Conservation (phyloP, 2,329 filamentous ascomycete species). For the Fusarium sp. region DNA sequence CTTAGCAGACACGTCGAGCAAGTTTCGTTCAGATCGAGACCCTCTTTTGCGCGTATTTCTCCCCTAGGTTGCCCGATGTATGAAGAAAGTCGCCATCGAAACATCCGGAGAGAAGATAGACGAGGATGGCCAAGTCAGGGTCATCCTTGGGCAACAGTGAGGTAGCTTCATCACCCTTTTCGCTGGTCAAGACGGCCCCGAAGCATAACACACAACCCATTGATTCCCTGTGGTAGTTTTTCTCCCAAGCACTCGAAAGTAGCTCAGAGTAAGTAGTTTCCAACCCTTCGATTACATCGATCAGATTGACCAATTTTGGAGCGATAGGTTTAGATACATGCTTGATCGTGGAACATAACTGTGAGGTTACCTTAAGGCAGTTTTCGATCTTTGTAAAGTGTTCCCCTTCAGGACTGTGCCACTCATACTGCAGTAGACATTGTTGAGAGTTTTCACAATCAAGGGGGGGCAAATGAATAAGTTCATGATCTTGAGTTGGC, state of each 20-base stretch:
- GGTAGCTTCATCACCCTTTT: not conserved
- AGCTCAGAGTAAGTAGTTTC: not conserved
- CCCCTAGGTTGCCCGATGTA: not conserved
- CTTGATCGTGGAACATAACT: conserved; percentile 9
- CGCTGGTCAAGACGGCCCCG: conserved; percentile 8
- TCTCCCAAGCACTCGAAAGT: conserved; percentile 11
- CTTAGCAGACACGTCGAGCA: not conserved
- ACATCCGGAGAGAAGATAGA: not conserved
- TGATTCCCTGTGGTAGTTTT: not conserved
- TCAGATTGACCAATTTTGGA: conserved; percentile 21
- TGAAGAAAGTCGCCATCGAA: not conserved
- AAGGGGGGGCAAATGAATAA: conserved; percentile 6
- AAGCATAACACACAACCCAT: conserved; percentile 28
- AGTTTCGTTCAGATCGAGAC: not conserved
- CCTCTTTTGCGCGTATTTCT: not conserved
- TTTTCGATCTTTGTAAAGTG: conserved; percentile 14
- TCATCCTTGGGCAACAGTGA: conserved; percentile 10
- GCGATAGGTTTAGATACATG: conserved; percentile 26
- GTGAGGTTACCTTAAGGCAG: conserved; percentile 13
- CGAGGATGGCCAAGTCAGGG: conserved; percentile 16
- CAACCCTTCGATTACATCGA: conserved; percentile 5
- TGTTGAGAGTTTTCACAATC: conserved; percentile 5
- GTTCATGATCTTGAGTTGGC: not conserved
- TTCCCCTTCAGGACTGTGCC: not conserved
- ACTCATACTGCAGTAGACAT: conserved; percentile 11